Evolutionary conservation across 2,329 filamentous ascomycete genomes (phyloP).

Genomic region (Ophiognomonia clavigignenti-juglandacearum): DNA sequence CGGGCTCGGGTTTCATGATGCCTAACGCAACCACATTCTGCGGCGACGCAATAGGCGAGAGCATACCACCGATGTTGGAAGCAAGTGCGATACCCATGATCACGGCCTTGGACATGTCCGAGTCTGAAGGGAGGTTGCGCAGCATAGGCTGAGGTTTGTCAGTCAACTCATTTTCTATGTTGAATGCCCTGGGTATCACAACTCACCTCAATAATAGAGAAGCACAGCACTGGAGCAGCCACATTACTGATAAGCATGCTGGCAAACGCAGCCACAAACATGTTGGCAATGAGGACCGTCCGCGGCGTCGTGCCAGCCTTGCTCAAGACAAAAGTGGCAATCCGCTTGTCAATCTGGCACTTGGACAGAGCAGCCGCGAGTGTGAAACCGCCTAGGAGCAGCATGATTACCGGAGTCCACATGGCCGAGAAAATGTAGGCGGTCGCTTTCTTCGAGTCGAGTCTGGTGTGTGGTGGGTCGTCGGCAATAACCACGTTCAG

Average conservation of each 20-base stretch:
- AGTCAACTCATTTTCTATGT: background rate
- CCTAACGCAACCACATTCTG: conserved; percentile 96
- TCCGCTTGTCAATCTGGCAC: conserved; percentile 95
- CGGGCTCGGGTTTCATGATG: conserved; percentile 88
- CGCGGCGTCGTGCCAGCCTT: conserved; percentile 89
- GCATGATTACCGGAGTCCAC: conserved; percentile 99
- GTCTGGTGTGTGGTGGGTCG: conserved; percentile 58
- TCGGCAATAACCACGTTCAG: conserved; percentile 80
- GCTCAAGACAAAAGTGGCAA: conserved; percentile 92
- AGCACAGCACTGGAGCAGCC: conserved; percentile 92
- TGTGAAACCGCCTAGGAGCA: conserved; percentile 91
- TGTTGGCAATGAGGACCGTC: conserved; percentile 91
- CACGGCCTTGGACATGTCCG: conserved; percentile 88
- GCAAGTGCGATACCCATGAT: conserved; percentile 93
- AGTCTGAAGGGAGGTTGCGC: conserved; percentile 84
- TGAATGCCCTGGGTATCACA: conserved; percentile 1
- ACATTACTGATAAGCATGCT: conserved; percentile 99
- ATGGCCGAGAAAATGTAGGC: conserved; percentile 86
- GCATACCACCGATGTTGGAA: conserved; percentile 93
- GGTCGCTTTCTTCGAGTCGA: conserved; percentile 77
- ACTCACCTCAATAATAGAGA: conserved; percentile 87
- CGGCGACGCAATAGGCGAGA: conserved; percentile 93
- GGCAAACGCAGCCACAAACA: conserved; percentile 96
- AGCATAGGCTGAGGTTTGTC: conserved; percentile 66
- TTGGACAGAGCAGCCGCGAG: conserved; percentile 93